phyloP scores from a whole-genome alignment of 2,329 filamentous ascomycete genomes.

The Huntiella savannae region DNA sequence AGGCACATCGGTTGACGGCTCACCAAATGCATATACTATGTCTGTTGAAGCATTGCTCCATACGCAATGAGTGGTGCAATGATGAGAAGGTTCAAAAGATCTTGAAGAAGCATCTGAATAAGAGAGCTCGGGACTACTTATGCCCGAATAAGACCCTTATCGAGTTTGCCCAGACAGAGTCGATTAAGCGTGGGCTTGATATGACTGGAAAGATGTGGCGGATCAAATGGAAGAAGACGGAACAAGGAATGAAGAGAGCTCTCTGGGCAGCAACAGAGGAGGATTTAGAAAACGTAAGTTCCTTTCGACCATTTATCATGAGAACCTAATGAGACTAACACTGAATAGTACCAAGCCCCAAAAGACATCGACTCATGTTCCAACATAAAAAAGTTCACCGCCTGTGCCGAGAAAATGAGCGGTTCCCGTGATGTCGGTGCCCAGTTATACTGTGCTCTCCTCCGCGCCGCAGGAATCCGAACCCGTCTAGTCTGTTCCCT shows the following conservation, averaged over 20 bases:
- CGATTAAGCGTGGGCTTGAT: slow-evolving; percentile 61
- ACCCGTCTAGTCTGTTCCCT: slow-evolving; percentile 76
- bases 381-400: slow-evolving; percentile 54
- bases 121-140: slow-evolving; percentile 46
- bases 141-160: slow-evolving; percentile 47
- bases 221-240: slow-evolving; percentile 49
- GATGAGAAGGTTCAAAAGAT: slow-evolving; percentile 45
- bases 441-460: slow-evolving; percentile 73
- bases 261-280: slow-evolving; percentile 56
- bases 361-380: slow-evolving; percentile 47
- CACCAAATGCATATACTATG: slow-evolving; percentile 78
- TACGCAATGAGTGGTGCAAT: slow-evolving; percentile 81
- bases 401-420: slow-evolving; percentile 46
- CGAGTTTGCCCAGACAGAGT: slow-evolving; percentile 59
- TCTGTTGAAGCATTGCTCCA: slow-evolving; percentile 56
- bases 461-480: slow-evolving; percentile 67
- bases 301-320: not conserved
- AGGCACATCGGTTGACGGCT: slow-evolving; percentile 43
- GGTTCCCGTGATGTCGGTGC: slow-evolving; percentile 82
- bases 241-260: slow-evolving; percentile 48
- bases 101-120: slow-evolving; percentile 45
- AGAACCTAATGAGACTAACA: slow-evolving; percentile 14
- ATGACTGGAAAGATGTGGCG: slow-evolving; percentile 49
- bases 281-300: slow-evolving; percentile 36
- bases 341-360: slow-evolving; percentile 32